Percentiles rank a stretch among this genome's conserved stretches.
Conservation (phyloP, 2,329 filamentous ascomycete species). For the Xylaria hypoxylon region DNA sequence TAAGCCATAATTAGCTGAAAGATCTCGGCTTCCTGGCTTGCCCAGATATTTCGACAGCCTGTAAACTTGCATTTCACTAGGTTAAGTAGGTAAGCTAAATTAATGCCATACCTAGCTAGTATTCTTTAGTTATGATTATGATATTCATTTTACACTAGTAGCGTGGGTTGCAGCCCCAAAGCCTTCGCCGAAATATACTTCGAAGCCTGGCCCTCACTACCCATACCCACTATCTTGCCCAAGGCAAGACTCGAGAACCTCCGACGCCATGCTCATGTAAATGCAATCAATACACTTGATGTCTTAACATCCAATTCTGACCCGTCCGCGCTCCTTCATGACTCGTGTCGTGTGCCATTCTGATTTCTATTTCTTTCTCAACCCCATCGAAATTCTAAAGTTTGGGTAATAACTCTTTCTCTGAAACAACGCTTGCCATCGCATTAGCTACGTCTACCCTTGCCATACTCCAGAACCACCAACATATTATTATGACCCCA, state of each 20-base stretch:
- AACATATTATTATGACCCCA: not conserved
- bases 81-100: too few species aligned
- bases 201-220: not conserved
- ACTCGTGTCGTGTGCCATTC: conserved; percentile 9
- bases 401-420: not conserved
- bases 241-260: conserved; percentile 15
- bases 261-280: conserved; percentile 44
- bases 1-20: too few species aligned
- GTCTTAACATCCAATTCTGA: conserved; percentile 15
- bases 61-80: too few species aligned
- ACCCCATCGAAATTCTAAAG: not conserved
- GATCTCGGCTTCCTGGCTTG: too few species aligned
- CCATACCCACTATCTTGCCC: not conserved
- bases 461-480: conserved; percentile 2
- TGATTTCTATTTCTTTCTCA: conserved; percentile 4
- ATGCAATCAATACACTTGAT: conserved; percentile 38
- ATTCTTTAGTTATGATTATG: not conserved
- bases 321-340: not conserved
- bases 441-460: not conserved
- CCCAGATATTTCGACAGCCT: too few species aligned
- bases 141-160: not conserved
- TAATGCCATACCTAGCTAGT: too few species aligned
- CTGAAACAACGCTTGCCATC: conserved; percentile 8
- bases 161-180: not conserved
- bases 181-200: not conserved